Evolutionary conservation across 495 filamentous ascomycete species (phyloP).

Genomic region (Filosporella fistucella): DNA sequence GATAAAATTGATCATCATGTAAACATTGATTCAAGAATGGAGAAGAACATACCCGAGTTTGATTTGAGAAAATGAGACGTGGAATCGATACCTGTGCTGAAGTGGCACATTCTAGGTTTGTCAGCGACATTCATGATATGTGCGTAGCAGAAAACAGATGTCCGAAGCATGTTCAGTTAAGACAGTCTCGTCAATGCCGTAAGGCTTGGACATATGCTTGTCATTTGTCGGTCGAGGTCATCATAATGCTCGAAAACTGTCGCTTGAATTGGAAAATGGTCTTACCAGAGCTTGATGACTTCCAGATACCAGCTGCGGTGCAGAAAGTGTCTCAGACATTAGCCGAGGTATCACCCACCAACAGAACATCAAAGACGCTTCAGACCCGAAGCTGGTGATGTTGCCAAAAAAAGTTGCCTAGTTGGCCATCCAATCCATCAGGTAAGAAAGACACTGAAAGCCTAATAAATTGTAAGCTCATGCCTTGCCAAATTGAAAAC

Average conservation of each 20-base stretch:
- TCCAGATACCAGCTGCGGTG: too few relatives aligned
- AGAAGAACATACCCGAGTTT: not conserved
- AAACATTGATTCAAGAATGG: constrained; percentile 25
- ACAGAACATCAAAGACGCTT: too few relatives aligned
- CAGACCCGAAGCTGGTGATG: too few relatives aligned
- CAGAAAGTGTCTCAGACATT: too few relatives aligned
- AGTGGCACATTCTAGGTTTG: too few relatives aligned
- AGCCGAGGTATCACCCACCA: too few relatives aligned
- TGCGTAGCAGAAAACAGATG: not conserved
- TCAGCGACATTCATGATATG: constrained; percentile 1
- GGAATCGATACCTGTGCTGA: too few relatives aligned
- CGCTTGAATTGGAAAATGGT: too few relatives aligned
- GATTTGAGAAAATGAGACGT: not conserved
- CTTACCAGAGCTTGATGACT: too few relatives aligned
- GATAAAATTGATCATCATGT: constrained; percentile 30
- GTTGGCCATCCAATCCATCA: too few relatives aligned
- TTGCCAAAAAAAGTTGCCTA: too few relatives aligned
- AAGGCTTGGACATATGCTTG: constrained; percentile 87
- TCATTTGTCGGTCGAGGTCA: constrained; percentile 63
- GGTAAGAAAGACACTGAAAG: too few relatives aligned
- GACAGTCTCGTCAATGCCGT: constrained; percentile 59
- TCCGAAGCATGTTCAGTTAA: constrained; percentile 28
- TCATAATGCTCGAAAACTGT: constrained; percentile 49
- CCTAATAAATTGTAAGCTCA: constrained; percentile 6
- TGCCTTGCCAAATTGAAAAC: constrained; percentile 6